Evolutionary conservation across 2,329 filamentous ascomycete species (phyloP).

Genomic region (Venturia oleaginea): DNA sequence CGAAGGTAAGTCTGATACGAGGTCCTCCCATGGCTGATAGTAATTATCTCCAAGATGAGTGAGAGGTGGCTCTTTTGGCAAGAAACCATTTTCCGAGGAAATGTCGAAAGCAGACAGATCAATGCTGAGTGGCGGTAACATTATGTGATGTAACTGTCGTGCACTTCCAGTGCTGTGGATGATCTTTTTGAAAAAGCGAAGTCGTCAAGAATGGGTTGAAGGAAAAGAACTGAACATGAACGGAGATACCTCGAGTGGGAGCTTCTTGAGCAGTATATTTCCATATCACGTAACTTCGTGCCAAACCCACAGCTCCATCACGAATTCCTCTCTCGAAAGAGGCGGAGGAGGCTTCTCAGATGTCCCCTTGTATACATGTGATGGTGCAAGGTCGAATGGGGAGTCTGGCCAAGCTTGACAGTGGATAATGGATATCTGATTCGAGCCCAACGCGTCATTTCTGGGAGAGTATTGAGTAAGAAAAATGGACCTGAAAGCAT

Average conservation of each 20-base stretch:
- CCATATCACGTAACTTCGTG: not conserved
- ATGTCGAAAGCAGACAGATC: not conserved
- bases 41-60: constrained; percentile 68
- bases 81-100: constrained; percentile 59
- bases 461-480: not conserved
- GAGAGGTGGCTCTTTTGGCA: constrained; percentile 65
- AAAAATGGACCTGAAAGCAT: not conserved
- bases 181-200: not conserved
- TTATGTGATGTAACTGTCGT: not conserved
- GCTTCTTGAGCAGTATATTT: not conserved
- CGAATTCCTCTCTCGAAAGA: not conserved
- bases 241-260: not conserved
- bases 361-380: not conserved
- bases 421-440: too few species aligned
- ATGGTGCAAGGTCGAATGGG: not conserved
- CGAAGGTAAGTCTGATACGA: constrained; percentile 65
- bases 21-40: constrained; percentile 80
- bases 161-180: too few species aligned
- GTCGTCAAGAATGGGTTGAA: not conserved
- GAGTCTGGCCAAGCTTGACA: not conserved
- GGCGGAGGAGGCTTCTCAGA: not conserved
- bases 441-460: not conserved
- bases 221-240: not conserved
- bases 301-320: not conserved
- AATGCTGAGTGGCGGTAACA: not conserved